A percentile compares a stretch with the other conserved stretches of the same genome.
phyloP scores from a whole-genome alignment of 2,329 filamentous ascomycete genomes.

The Beauveria bassiana region DNA sequence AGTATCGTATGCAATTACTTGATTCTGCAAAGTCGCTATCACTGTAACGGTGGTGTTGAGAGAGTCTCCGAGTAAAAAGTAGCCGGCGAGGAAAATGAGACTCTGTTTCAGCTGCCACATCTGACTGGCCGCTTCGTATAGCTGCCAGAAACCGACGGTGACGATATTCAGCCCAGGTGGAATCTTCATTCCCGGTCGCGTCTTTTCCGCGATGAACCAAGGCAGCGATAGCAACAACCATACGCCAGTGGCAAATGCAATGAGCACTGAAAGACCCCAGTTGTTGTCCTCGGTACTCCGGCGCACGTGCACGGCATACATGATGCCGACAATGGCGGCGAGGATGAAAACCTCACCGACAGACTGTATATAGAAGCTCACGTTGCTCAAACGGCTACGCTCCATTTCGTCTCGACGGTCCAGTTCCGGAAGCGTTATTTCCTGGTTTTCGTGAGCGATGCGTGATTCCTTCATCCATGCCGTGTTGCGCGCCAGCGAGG shows the following conservation, averaged over 20 bases:
- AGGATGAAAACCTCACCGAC: conserved; percentile 54
- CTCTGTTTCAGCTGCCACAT: conserved; percentile 60
- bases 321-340: conserved; percentile 56
- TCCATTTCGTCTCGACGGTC: conserved; percentile 54
- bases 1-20: conserved; percentile 56
- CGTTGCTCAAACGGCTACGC: conserved; percentile 55
- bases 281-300: conserved; percentile 54
- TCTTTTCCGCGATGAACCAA: conserved; percentile 60
- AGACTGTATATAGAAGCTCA: conserved; percentile 57
- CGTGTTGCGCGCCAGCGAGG: conserved; percentile 30
- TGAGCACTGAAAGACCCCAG: conserved; percentile 56
- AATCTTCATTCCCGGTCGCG: conserved; percentile 46
- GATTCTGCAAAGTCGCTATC: conserved; percentile 57
- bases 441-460: conserved; percentile 27
- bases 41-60: conserved; percentile 65
- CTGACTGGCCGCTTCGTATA: conserved; percentile 48
- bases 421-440: conserved; percentile 51
- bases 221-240: conserved; percentile 58
- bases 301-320: conserved; percentile 54
- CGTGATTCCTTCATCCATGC: conserved; percentile 25
- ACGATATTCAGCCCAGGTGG: conserved; percentile 38
- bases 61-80: conserved; percentile 62
- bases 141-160: conserved; percentile 54
- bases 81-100: conserved; percentile 57
- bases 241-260: conserved; percentile 56